Conservation (phyloP, 768 basidiomycete species). For the Xerocomellus amylosporus region DNA sequence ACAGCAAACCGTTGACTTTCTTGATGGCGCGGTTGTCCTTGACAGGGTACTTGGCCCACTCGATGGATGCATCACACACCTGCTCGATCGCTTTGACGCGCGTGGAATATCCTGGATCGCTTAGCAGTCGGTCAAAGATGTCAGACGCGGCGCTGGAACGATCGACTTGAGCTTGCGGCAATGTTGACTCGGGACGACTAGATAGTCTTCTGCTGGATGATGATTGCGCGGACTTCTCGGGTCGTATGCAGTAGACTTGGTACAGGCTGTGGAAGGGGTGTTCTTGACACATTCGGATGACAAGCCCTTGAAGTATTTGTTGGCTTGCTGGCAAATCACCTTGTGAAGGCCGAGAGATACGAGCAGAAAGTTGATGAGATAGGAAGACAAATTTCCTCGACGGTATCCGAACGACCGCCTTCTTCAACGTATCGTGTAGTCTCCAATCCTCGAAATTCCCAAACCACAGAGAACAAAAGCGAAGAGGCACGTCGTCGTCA, state of each 20-base stretch:
- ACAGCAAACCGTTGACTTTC: slow-evolving; percentile 26
- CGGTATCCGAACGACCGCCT: slow-evolving; percentile 59
- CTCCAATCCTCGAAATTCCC: slow-evolving; percentile 68
- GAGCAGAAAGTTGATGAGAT: slow-evolving; percentile 92
- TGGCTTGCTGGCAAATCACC: slow-evolving; percentile 43
- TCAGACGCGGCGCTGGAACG: slow-evolving; percentile 62
- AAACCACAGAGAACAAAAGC: slow-evolving; percentile 90
- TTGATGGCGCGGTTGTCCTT: slow-evolving; percentile 32
- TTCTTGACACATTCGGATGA: slow-evolving; percentile 77
- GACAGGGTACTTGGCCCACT: slow-evolving; percentile 70
- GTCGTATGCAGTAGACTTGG: slow-evolving; percentile 76
- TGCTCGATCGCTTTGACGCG: slow-evolving; percentile 54
- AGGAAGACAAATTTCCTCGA: slow-evolving; percentile 89
- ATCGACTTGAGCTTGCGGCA: slow-evolving; percentile 45
- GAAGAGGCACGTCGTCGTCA: slow-evolving; percentile 76
- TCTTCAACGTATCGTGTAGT: slow-evolving; percentile 42
- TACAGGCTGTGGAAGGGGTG: slow-evolving; percentile 95
- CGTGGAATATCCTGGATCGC: slow-evolving; percentile 35
- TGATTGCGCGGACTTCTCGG: slow-evolving; percentile 29
- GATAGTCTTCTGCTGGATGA: slow-evolving; percentile 43
- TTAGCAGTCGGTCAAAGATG: slow-evolving; percentile 56
- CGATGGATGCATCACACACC: slow-evolving; percentile 62
- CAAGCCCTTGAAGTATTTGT: slow-evolving; percentile 54
- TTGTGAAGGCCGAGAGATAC: slow-evolving; percentile 52
- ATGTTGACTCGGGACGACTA: slow-evolving; percentile 38